Conservation (phyloP, 805 yeast species). For the Schwanniomyces vanrijiae region DNA sequence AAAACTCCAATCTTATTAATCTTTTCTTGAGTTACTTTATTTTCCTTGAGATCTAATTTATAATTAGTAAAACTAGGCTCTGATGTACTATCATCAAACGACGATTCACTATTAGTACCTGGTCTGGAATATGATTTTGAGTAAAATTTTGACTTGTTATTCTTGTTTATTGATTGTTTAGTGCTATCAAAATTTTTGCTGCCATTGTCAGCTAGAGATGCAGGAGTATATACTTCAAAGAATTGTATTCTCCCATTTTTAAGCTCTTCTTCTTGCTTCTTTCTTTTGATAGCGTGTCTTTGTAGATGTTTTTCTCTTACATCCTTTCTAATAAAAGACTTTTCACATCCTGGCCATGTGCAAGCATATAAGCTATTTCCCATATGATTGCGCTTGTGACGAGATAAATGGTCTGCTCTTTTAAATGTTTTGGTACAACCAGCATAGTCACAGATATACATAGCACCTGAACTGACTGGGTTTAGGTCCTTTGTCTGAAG, state of each 20-base stretch:
- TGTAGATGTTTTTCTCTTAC: constrained; percentile 9
- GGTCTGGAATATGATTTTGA: not conserved
- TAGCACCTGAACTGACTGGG: not conserved
- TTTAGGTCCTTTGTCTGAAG: not conserved
- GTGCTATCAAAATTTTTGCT: not conserved
- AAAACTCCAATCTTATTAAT: not conserved
- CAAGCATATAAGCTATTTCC: constrained; percentile 7
- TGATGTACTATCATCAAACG: not conserved
- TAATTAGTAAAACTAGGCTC: not conserved
- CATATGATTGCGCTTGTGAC: constrained; percentile 10
- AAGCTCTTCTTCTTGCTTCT: constrained; percentile 5
- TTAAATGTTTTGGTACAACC: constrained; percentile 10
- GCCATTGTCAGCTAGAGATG: constrained; percentile 1
- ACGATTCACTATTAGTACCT: not conserved
- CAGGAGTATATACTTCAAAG: constrained; percentile 3
- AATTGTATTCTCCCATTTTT: constrained; percentile 9
- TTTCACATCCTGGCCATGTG: constrained; percentile 8
- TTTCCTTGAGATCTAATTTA: not conserved
- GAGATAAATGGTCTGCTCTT: constrained; percentile 10
- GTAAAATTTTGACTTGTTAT: not conserved
- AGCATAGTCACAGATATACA: constrained; percentile 6
- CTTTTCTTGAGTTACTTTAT: not conserved
- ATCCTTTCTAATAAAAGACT: constrained; percentile 12
- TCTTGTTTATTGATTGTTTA: not conserved
- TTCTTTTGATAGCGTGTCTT: constrained; percentile 6